Percentiles rank a stretch among this genome's conserved stretches.
phyloP scores from a whole-genome alignment of 257 asterid genomes.

The Ilex aquifolium region DNA sequence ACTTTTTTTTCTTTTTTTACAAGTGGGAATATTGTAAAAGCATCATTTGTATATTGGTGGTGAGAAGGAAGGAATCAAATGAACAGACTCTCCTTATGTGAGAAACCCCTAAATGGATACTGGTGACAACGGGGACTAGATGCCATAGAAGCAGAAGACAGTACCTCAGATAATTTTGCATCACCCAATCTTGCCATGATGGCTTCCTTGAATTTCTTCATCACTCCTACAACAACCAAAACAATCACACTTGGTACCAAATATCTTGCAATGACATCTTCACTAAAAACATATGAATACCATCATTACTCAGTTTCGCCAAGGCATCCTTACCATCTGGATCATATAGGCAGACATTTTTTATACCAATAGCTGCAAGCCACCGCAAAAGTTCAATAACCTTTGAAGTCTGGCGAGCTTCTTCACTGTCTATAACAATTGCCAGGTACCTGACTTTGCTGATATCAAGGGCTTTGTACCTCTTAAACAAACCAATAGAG shows the following conservation, averaged over 20 bases:
- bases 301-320: background rate
- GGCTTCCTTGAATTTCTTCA: slow-evolving; percentile 47
- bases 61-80: no score
- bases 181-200: slow-evolving; percentile 42
- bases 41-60: no score
- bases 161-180: slow-evolving; percentile 44
- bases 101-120: no score
- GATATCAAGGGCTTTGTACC: slow-evolving; percentile 46
- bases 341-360: slow-evolving; percentile 76
- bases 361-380: slow-evolving; percentile 62
- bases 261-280: background rate
- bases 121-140: background rate
- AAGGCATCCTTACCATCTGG: slow-evolving; percentile 50
- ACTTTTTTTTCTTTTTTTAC: no score
- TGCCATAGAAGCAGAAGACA: slow-evolving; percentile 12
- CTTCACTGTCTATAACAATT: slow-evolving; percentile 83
- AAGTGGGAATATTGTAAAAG: no score
- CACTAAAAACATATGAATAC: no score
- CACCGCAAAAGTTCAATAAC: slow-evolving; percentile 67
- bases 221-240: no score
- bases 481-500: slow-evolving; percentile 48
- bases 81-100: background rate
- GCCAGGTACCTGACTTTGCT: slow-evolving; percentile 76
- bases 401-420: slow-evolving; percentile 60
- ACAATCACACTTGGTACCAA: no score